A percentile compares a stretch with the other conserved stretches of the same genome.
Conservation (phyloP, 2,329 filamentous ascomycete genomes). For the Penicillium sp. region DNA sequence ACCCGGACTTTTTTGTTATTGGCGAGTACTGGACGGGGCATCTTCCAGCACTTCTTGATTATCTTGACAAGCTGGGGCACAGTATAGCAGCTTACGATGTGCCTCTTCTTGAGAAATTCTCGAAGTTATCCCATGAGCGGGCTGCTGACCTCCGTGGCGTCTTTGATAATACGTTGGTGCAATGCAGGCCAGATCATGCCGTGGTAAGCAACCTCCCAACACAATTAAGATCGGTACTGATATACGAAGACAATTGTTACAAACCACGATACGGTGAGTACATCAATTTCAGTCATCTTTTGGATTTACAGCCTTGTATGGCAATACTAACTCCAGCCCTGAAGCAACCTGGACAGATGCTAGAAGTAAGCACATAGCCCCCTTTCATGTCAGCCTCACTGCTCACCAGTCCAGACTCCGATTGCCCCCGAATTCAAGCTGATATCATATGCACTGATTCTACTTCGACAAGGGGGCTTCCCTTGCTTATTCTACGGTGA, state of each 20-base stretch:
- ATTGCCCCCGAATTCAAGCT: constrained; percentile 70
- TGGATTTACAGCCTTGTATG: background rate
- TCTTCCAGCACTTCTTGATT: constrained; percentile 55
- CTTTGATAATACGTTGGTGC: constrained; percentile 62
- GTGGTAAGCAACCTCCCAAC: constrained; percentile 15
- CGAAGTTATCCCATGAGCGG: constrained; percentile 56
- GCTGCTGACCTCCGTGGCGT: constrained; percentile 64
- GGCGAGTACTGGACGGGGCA: constrained; percentile 70
- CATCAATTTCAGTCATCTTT: background rate
- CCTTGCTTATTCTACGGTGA: constrained; percentile 73
- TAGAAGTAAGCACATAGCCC: constrained; percentile 46
- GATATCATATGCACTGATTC: constrained; percentile 70
- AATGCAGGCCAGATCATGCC: constrained; percentile 55
- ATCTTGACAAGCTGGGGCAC: constrained; percentile 59
- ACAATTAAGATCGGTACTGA: constrained; percentile 2
- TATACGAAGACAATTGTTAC: constrained; percentile 18
- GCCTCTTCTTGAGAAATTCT: constrained; percentile 69
- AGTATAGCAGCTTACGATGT: constrained; percentile 67
- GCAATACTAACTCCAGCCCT: constrained; percentile 5
- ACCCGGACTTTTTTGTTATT: constrained; percentile 62
- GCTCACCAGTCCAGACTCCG: constrained; percentile 45
- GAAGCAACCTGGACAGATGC: constrained; percentile 63
- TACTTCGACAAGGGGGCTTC: constrained; percentile 63
- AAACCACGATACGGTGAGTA: constrained; percentile 26
- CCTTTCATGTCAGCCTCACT: background rate